phyloP scores from a whole-genome alignment of 306 rosid species.

The Ammopiptanthus mongolicus region DNA sequence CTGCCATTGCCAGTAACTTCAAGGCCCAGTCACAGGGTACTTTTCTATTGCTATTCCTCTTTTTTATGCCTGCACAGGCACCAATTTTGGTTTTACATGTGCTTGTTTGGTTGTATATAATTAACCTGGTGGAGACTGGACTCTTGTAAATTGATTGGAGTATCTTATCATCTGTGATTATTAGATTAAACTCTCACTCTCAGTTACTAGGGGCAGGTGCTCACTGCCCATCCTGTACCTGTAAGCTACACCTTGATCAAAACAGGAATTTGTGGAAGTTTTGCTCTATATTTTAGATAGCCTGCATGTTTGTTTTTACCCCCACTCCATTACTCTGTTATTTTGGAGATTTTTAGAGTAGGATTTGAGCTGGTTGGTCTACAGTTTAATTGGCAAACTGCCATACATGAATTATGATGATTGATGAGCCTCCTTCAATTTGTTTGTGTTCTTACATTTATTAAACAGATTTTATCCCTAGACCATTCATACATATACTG shows the following conservation, averaged over 20 bases:
- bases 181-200: not conserved
- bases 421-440: not conserved
- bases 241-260: not conserved
- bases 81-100: not conserved
- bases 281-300: not conserved
- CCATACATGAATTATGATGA: not conserved
- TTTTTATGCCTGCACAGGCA: not conserved
- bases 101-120: not conserved
- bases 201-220: not conserved
- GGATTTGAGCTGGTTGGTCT: conserved; percentile 1
- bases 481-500: not conserved
- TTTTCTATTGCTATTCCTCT: not conserved
- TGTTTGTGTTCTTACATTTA: not conserved
- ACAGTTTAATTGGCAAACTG: conserved; percentile 2
- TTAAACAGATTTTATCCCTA: not conserved
- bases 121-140: not conserved
- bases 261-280: not conserved
- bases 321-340: not conserved
- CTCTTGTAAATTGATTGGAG: not conserved
- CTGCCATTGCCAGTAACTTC: conserved; percentile 65
- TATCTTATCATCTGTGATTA: not conserved
- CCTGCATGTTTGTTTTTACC: not conserved
- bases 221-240: not conserved
- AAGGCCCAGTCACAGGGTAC: conserved; percentile 49
- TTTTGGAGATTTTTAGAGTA: not conserved